Conservation (phyloP, 805 yeast species). For the Sungouiozyma intestinalis region DNA sequence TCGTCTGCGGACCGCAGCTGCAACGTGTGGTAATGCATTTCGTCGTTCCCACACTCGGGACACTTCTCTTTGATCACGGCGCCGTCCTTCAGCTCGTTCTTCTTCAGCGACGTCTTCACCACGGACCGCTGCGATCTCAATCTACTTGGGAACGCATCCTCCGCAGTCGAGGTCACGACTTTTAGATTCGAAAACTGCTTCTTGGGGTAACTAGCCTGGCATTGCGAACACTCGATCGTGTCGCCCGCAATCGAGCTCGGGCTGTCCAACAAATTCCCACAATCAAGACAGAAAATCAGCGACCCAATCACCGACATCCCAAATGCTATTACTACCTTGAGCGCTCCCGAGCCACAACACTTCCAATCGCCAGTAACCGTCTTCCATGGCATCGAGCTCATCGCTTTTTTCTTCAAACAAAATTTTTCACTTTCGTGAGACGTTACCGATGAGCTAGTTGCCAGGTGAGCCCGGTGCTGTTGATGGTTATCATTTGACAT, state of each 20-base stretch:
- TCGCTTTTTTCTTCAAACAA: no score
- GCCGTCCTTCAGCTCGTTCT: constrained; percentile 80
- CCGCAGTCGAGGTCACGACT: constrained; percentile 80
- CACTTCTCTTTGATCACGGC: constrained; percentile 96
- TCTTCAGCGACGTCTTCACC: constrained; percentile 74
- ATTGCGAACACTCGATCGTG: constrained; percentile 47
- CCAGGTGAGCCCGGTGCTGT: no score
- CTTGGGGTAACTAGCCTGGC: constrained; percentile 30
- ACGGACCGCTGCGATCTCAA: constrained; percentile 74
- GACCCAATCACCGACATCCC: constrained; percentile 92
- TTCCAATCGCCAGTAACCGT: neutral
- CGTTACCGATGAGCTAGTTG: neutral
- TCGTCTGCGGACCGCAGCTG: constrained; percentile 98
- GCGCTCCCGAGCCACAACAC: neutral
- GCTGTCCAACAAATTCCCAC: constrained; percentile 78
- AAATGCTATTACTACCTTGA: neutral
- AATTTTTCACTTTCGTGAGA: neutral
- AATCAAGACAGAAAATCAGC: constrained; percentile 81
- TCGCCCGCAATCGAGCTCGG: constrained; percentile 37
- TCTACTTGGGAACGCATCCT: constrained; percentile 88
- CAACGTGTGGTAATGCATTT: constrained; percentile 94
- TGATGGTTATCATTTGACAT: neutral
- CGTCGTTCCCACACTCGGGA: constrained; percentile 97
- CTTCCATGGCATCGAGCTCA: no score
- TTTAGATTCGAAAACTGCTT: constrained; percentile 60